phyloP scores from a whole-genome alignment of 768 basidiomycete species.

The Cyathus striatus region DNA sequence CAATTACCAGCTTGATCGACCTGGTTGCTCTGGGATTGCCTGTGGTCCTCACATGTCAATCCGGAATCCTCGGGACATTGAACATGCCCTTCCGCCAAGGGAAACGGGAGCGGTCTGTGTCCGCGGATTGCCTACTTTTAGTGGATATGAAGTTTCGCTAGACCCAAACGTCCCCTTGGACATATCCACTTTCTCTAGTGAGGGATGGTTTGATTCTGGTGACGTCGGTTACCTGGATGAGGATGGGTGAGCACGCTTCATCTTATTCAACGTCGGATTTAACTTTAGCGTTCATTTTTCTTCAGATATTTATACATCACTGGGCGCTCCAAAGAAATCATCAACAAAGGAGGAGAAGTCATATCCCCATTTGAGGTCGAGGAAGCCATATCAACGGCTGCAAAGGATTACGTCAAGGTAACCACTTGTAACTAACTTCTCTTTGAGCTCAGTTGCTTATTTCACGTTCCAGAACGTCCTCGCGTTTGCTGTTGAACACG shows the following conservation, averaged over 20 bases:
- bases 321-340: constrained; percentile 56
- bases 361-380: constrained; percentile 60
- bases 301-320: constrained; percentile 42
- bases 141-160: constrained; percentile 41
- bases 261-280: background rate
- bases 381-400: constrained; percentile 42
- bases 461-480: constrained; percentile 22
- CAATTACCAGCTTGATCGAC: constrained; percentile 37
- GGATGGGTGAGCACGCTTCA: constrained; percentile 27
- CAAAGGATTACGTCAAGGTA: constrained; percentile 35
- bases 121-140: constrained; percentile 48
- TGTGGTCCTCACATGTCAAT: constrained; percentile 44
- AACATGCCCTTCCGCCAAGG: constrained; percentile 31
- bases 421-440: background rate
- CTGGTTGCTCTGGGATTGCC: constrained; percentile 41
- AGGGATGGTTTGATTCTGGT: constrained; percentile 51
- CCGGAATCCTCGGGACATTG: constrained; percentile 28
- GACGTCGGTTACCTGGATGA: constrained; percentile 42
- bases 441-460: background rate
- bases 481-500: constrained; percentile 41
- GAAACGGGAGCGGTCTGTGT: constrained; percentile 48
- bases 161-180: constrained; percentile 38
- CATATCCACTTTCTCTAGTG: constrained; percentile 39
- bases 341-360: constrained; percentile 57
- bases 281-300: background rate